Evolutionary conservation across 176 grass and related monocot species (phyloP).

Genomic region (Aegilops sharonensis): DNA sequence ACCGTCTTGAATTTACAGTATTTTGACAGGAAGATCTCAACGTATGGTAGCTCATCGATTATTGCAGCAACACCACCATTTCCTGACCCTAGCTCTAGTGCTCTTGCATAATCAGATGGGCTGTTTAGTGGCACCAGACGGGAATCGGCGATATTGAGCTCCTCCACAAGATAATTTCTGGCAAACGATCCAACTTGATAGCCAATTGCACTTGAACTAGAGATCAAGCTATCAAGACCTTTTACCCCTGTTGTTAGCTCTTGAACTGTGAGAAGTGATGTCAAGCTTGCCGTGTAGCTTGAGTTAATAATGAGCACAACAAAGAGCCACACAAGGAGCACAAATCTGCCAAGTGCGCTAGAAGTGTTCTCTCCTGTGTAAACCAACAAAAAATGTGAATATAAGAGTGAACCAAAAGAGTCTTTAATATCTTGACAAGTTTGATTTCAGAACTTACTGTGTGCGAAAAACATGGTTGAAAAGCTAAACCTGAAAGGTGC

Average conservation of each 20-base stretch:
- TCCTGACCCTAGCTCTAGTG: conserved; percentile 71
- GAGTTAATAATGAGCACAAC: conserved; percentile 89
- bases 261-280: conserved; percentile 92
- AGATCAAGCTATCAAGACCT: conserved; percentile 77
- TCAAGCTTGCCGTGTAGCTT: conserved; percentile 95
- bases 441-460: conserved; percentile 61
- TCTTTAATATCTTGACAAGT: conserved; percentile 5
- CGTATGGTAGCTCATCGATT: conserved; percentile 84
- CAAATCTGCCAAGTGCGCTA: conserved; percentile 73
- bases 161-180: conserved; percentile 69
- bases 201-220: conserved; percentile 55
- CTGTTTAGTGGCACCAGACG: conserved; percentile 55
- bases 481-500: conserved; percentile 85
- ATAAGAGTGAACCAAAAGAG: conserved; percentile 25
- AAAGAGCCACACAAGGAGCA: conserved; percentile 86
- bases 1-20: conserved; percentile 85
- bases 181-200: conserved; percentile 85
- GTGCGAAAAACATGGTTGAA: conserved; percentile 86
- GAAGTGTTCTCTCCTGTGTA: conserved; percentile 90
- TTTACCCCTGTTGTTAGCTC: conserved; percentile 68
- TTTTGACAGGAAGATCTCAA: conserved; percentile 75
- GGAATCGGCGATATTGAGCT: conserved; percentile 57
- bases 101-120: conserved; percentile 76
- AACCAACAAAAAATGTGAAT: conserved; percentile 35
- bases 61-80: conserved; percentile 84